phyloP scores from a whole-genome alignment of 257 asterid genomes.

The Salvia hispanica region DNA sequence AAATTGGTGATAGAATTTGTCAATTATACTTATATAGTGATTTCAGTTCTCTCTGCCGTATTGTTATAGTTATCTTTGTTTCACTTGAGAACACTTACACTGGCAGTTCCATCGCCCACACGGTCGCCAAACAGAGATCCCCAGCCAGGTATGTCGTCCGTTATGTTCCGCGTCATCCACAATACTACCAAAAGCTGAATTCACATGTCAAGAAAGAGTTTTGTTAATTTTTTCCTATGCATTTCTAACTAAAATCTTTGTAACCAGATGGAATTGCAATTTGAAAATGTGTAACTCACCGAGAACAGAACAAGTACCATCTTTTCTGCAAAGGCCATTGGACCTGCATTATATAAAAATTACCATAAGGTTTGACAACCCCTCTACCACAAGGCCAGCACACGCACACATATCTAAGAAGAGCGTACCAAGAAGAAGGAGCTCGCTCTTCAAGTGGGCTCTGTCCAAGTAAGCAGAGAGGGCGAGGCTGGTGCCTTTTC shows the following conservation, averaged over 20 bases:
- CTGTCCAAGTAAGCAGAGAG: conserved; percentile 64
- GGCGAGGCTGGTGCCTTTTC: conserved; percentile 49
- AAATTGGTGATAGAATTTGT: too few species aligned
- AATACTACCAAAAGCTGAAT: conserved; percentile 57
- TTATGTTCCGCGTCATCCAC: conserved; percentile 95
- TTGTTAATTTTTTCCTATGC: background rate
- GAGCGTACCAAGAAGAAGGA: conserved; percentile 67
- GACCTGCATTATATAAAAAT: conserved; percentile 49
- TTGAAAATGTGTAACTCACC: conserved; percentile 45
- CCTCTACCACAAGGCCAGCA: too few species aligned
- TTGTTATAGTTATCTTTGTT: too few species aligned
- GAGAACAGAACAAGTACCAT: conserved; percentile 58
- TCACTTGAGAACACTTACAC: conserved; percentile 46
- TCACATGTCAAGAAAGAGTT: background rate
- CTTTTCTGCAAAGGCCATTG: conserved; percentile 91
- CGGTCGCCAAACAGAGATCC: conserved; percentile 72
- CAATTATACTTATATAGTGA: too few species aligned
- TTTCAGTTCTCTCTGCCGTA: too few species aligned
- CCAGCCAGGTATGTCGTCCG: conserved; percentile 95
- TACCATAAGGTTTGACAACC: too few species aligned
- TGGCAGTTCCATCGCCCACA: conserved; percentile 92
- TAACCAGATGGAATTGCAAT: background rate
- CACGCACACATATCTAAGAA: background rate
- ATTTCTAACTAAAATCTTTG: too few species aligned
- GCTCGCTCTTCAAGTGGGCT: conserved; percentile 75